Conservation (phyloP, 2,329 filamentous ascomycete genomes). For the Penicillium carneum region DNA sequence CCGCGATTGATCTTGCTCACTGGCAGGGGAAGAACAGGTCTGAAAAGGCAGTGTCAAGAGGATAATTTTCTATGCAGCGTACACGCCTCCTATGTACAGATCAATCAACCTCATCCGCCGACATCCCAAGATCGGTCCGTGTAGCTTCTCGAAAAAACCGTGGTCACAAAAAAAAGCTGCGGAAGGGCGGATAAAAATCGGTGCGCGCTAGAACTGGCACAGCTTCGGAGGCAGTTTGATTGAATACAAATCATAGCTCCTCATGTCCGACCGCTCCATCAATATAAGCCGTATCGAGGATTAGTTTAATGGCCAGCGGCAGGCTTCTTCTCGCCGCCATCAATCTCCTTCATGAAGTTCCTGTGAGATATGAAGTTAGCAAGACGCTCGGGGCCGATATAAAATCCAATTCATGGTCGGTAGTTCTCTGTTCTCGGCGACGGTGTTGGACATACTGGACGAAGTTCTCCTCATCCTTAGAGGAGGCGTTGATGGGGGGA, state of each 20-base stretch:
- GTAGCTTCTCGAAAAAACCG: constrained; percentile 20
- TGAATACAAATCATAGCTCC: constrained; percentile 27
- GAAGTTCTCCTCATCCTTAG: constrained; percentile 73
- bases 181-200: constrained; percentile 23
- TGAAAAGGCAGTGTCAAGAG: constrained; percentile 20
- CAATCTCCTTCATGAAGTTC: constrained; percentile 60
- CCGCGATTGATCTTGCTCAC: constrained; percentile 1
- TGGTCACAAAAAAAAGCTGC: constrained; percentile 9
- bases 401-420: neutral
- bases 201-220: constrained; percentile 24
- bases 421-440: neutral
- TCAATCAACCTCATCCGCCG: constrained; percentile 30
- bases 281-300: constrained; percentile 25
- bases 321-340: constrained; percentile 57
- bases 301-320: constrained; percentile 42
- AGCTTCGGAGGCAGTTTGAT: constrained; percentile 25
- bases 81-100: constrained; percentile 41
- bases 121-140: constrained; percentile 23
- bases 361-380: constrained; percentile 41
- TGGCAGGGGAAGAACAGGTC: neutral
- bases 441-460: constrained; percentile 63
- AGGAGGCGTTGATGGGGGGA: constrained; percentile 69
- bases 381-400: neutral
- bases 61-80: constrained; percentile 38
- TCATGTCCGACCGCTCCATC: constrained; percentile 27